phyloP scores from a whole-genome alignment of 768 basidiomycete species.

The Leucocoprinus sp. region DNA sequence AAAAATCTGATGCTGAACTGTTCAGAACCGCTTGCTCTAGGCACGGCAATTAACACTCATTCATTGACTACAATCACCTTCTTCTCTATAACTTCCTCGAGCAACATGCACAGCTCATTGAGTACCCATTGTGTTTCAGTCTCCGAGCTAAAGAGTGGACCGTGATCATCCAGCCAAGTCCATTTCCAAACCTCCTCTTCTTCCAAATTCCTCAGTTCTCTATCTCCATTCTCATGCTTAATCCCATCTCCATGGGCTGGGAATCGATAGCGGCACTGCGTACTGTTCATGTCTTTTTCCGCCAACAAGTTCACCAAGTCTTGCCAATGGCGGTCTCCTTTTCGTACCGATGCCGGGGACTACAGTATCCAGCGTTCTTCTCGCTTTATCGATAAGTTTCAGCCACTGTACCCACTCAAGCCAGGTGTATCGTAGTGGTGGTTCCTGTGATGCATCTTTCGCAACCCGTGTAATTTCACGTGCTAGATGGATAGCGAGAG shows the following conservation, averaged over 20 bases:
- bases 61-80: background rate
- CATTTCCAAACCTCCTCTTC: constrained; percentile 17
- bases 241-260: background rate
- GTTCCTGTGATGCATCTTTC: constrained; percentile 20
- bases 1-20: too few relatives aligned
- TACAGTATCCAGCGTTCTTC: constrained; percentile 1
- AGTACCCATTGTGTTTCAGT: constrained; percentile 33
- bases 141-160: constrained; percentile 28
- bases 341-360: background rate
- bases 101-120: constrained; percentile 23
- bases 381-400: constrained; percentile 20
- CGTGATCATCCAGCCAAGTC: constrained; percentile 32
- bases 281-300: background rate
- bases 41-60: background rate
- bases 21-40: too few relatives aligned
- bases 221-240: background rate
- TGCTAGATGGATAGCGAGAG: constrained; percentile 21
- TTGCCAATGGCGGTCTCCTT: background rate
- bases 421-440: constrained; percentile 26
- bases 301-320: background rate
- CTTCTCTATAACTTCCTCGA: constrained; percentile 25
- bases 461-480: constrained; percentile 23
- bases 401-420: constrained; percentile 29
- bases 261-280: background rate
- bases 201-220: background rate